Percentiles rank a stretch among this genome's conserved stretches.
These are phyloP conservation scores for Kurtzmaniella cleridarum DNA, from an alignment of 805 yeast genomes.

Conservation along the genomic window DNA sequence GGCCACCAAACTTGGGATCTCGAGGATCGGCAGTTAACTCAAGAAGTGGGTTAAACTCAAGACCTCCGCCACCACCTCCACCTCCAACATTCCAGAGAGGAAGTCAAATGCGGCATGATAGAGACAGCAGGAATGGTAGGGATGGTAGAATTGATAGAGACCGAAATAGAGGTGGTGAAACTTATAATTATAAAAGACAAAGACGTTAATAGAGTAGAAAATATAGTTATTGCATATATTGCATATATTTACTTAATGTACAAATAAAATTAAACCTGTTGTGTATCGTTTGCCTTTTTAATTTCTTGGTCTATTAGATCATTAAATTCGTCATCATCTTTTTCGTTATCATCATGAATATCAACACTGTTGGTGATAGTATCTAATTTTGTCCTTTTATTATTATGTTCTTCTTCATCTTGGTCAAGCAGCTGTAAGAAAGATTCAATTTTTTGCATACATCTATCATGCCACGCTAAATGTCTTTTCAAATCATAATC, in stretches of 20 bases:
- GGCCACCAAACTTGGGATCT: conserved; percentile 1
- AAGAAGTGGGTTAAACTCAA: conserved; percentile 2
- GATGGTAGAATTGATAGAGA: conserved; percentile 5
- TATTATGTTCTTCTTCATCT: background rate
- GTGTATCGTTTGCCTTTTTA: conserved; percentile 1
- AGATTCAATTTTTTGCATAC: conserved; percentile 22
- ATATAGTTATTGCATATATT: no score
- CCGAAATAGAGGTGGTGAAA: conserved; percentile 12
- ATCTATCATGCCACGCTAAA: conserved; percentile 46
- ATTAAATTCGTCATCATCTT: conserved; percentile 17
- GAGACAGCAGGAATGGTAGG: conserved; percentile 4
- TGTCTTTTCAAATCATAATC: conserved; percentile 46
- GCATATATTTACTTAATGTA: no score
- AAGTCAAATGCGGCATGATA: conserved; percentile 2
- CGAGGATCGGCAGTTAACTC: background rate
- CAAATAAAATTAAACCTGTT: background rate
- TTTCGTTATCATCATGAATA: conserved; percentile 7
- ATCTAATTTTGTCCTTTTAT: background rate
- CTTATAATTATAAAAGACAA: conserved; percentile 25
- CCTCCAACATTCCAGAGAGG: conserved; percentile 7
- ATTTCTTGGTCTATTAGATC: conserved; percentile 20
- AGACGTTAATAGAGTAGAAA: conserved; percentile 14
- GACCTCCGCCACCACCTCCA: conserved; percentile 5
- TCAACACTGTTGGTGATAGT: background rate
- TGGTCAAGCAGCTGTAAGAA: conserved; percentile 22